Conservation (phyloP, 2,329 filamentous ascomycete genomes). For the Paracoccidioides lutzii region DNA sequence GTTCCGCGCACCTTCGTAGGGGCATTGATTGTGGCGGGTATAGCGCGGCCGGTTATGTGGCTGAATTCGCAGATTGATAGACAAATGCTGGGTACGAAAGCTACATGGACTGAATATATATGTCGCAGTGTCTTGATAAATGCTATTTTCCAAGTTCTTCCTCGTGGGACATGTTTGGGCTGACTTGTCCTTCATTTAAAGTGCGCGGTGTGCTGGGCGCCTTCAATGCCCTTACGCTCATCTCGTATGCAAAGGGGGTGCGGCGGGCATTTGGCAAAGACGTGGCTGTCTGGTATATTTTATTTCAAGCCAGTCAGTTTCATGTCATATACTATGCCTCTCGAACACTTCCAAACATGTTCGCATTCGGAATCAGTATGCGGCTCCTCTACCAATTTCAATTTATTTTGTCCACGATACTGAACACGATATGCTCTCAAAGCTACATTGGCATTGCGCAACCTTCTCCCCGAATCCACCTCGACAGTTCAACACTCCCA, state of each 20-base stretch:
- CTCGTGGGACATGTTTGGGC: neutral
- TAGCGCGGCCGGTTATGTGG: constrained; percentile 54
- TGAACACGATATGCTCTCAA: constrained; percentile 1
- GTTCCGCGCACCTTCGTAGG: constrained; percentile 88
- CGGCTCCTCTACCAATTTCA: constrained; percentile 13
- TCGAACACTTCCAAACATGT: constrained; percentile 88
- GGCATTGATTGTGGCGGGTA: constrained; percentile 57
- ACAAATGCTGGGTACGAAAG: constrained; percentile 42
- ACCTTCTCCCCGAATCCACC: constrained; percentile 35
- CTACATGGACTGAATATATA: too few species aligned
- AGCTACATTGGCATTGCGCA: constrained; percentile 33
- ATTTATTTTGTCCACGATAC: constrained; percentile 4
- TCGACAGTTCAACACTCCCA: constrained; percentile 8
- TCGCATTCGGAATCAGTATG: constrained; percentile 76
- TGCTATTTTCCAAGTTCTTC: neutral
- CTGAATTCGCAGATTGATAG: constrained; percentile 45
- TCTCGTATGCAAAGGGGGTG: constrained; percentile 53
- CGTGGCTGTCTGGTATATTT: constrained; percentile 63
- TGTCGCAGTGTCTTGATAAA: too few species aligned
- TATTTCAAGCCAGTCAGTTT: constrained; percentile 74
- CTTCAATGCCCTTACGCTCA: constrained; percentile 57
- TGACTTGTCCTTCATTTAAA: constrained; percentile 16
- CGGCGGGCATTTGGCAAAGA: constrained; percentile 53
- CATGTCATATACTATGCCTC: constrained; percentile 89
- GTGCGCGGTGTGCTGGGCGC: constrained; percentile 67